phyloP scores from a whole-genome alignment of 2,329 filamentous ascomycete species.

The Chaetomiaceae sp. region DNA sequence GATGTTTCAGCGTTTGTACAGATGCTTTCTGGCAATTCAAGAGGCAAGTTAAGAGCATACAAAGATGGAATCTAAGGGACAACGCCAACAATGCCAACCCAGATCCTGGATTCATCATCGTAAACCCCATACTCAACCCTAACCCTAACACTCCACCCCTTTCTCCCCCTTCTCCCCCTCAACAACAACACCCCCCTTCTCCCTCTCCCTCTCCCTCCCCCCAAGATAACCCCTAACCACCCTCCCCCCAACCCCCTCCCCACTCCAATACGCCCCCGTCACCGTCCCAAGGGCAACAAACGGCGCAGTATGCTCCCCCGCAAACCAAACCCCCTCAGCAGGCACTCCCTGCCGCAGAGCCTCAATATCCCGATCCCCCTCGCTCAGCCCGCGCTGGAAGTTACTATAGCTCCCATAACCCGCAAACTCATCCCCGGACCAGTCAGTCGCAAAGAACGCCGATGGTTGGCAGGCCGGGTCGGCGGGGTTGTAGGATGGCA shows the following conservation, averaged over 20 bases:
- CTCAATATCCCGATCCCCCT: slow-evolving; percentile 68
- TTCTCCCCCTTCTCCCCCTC: background rate
- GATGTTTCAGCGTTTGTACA: no score
- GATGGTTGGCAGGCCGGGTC: slow-evolving; percentile 57
- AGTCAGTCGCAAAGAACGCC: slow-evolving; percentile 65
- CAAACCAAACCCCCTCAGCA: slow-evolving; percentile 72
- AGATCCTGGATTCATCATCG: no score
- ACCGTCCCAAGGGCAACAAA: slow-evolving; percentile 85
- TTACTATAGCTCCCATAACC: slow-evolving; percentile 82
- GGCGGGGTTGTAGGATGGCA: slow-evolving; percentile 60
- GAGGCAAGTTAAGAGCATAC: no score
- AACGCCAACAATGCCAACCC: no score
- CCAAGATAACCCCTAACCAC: slow-evolving; percentile 34
- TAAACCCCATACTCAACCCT: no score
- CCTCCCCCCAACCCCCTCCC: slow-evolving; percentile 68
- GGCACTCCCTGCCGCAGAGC: slow-evolving; percentile 58
- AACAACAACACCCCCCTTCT: background rate
- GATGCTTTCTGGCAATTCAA: no score
- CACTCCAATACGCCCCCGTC: slow-evolving; percentile 89
- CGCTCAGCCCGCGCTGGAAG: slow-evolving; percentile 69
- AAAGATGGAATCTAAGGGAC: no score
- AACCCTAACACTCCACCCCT: background rate
- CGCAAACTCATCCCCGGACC: slow-evolving; percentile 73
- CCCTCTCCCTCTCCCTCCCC: background rate
- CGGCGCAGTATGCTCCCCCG: slow-evolving; percentile 85